Percentiles rank a stretch among this genome's conserved stretches.
phyloP scores from a whole-genome alignment of 2,329 filamentous ascomycete genomes.

The Calonectria ilicicola region DNA sequence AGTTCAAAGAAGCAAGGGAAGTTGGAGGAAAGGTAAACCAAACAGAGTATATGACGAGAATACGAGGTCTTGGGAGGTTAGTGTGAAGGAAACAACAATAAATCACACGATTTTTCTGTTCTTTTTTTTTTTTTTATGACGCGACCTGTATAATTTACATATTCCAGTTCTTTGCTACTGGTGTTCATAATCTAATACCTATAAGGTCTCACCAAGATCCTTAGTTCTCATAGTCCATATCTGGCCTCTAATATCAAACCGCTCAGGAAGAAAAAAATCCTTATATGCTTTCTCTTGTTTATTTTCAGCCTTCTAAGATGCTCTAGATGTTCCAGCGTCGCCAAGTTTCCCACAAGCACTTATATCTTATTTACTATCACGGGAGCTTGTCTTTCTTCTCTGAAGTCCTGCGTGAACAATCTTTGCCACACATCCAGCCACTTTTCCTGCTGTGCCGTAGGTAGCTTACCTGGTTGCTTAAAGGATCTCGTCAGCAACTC shows the following conservation, averaged over 20 bases:
- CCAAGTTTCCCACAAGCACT: not conserved
- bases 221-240: not conserved
- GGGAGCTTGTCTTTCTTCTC: constrained; percentile 45
- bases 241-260: not conserved
- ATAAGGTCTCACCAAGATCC: not conserved
- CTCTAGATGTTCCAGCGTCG: not conserved
- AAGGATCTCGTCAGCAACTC: constrained; percentile 81
- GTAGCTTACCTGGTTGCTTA: constrained; percentile 72
- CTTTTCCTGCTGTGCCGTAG: constrained; percentile 75
- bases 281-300: not conserved
- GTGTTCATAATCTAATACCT: not conserved
- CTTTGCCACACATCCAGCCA: constrained; percentile 82
- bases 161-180: not conserved
- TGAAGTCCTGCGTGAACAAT: constrained; percentile 70
- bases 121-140: not conserved
- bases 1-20: not conserved
- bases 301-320: not conserved
- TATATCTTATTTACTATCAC: constrained; percentile 46
- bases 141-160: not conserved
- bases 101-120: too few relatives aligned
- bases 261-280: not conserved
- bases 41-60: not conserved
- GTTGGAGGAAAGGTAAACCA: constrained; percentile 18
- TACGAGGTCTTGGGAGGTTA: not conserved
- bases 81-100: not conserved